Base-by-base conservation (phyloP, 2,329 filamentous ascomycete genomes). In the Stenocarpella maydis region DNA sequence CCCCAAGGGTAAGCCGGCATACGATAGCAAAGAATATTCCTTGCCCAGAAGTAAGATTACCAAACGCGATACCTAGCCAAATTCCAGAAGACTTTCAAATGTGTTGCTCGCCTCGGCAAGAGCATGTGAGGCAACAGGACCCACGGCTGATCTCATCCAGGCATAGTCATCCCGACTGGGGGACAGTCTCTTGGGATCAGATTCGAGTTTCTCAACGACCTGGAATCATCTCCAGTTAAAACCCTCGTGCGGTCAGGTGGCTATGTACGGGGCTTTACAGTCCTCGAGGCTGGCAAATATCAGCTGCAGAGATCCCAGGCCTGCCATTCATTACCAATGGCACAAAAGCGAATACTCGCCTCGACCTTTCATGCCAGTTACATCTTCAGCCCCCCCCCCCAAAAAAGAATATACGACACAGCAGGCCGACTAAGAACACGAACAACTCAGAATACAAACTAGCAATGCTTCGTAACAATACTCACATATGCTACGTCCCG, bases 401-500 rank as follows among this genome's bases (percentile, higher is more conserved):
- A n/a, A n/a, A n/a, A n/a, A n/a, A n/a, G 15, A n/a, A 24, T n/a
- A 21, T 10, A 5, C 45, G n/a, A 39, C 41, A 58, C 64, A 10
- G 21, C 4, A 37, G 50, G 24, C 21, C 19, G 12, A 21, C n/a
- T n/a, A n/a, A 4, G 10, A 54, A 58, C 43, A n/a, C n/a, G n/a
- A 55, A 28, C 47, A 49, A 8, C n/a, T 49, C 52, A 37, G 34
- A 55, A 39, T 28, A 34, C 55, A 54, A 52, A 69, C 69, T n/a
- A n/a, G 66, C 70, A 67, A 67, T 69, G 67, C 67, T 64, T 69
- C 53, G 63, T 71, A 71, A n/a, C 70, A 60, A 47, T 61, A n/a
- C 39, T 54, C 67, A 67, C 70, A 52, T 67, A 31, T 55, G 53
- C 58, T 54, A 39, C 45, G 64, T 19, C 6, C 39, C 55, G 19